Percentiles rank a stretch among this genome's conserved stretches.
Conservation (phyloP, 2,329 filamentous ascomycete species). For the Alternaria burnsii region DNA sequence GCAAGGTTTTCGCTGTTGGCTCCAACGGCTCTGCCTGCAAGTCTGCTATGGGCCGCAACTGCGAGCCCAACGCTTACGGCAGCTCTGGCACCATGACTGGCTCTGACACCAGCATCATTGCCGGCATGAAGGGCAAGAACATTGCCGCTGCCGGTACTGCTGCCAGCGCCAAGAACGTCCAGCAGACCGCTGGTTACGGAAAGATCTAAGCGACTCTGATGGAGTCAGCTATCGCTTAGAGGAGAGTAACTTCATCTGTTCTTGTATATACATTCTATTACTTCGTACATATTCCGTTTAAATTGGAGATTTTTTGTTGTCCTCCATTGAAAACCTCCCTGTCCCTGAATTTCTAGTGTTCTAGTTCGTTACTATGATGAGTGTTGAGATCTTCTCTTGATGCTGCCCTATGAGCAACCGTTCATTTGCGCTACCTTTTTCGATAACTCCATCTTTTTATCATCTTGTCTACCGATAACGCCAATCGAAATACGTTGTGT, state of each 20-base stretch:
- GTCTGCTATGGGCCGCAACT: slow-evolving; percentile 58
- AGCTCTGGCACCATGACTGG: slow-evolving; percentile 38
- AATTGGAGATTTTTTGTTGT: not conserved
- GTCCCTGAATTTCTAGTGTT: not conserved
- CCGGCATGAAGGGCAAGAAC: slow-evolving; percentile 62
- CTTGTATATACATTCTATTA: slow-evolving; percentile 2
- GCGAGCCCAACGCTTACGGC: slow-evolving; percentile 58
- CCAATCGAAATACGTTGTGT: no score
- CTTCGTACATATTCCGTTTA: not conserved
- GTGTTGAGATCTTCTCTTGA: no score
- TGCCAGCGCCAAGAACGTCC: slow-evolving; percentile 26
- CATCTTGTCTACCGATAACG: no score
- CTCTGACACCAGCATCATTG: slow-evolving; percentile 59
- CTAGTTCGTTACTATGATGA: not conserved
- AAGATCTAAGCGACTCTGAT: slow-evolving; percentile 23
- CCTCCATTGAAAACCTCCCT: not conserved
- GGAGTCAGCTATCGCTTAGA: not conserved
- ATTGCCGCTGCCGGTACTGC: slow-evolving; percentile 55
- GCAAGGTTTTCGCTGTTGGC: slow-evolving; percentile 52
- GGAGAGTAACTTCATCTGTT: not conserved
- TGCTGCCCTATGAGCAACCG: no score
- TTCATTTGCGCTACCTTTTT: no score
- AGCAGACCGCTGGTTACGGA: slow-evolving; percentile 35
- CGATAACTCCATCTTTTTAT: no score
- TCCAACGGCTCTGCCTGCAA: slow-evolving; percentile 55